Evolutionary conservation across 2,329 filamentous ascomycete genomes (phyloP).

Genomic region (Harringtonia aguacate): DNA sequence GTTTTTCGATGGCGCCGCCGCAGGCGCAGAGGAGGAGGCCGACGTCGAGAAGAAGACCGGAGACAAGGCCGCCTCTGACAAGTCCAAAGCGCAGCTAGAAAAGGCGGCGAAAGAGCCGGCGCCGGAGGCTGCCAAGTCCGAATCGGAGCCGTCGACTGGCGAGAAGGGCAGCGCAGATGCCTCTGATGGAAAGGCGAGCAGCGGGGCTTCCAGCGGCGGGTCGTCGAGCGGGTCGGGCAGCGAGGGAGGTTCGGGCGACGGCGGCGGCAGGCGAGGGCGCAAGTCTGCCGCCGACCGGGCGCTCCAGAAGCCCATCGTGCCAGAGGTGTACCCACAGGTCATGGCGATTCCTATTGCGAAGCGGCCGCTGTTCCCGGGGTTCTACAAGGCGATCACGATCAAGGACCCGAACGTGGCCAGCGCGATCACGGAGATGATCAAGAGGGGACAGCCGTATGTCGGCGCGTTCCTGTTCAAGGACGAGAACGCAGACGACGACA

Average conservation of each 20-base stretch:
- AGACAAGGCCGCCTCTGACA: slow-evolving; percentile 3
- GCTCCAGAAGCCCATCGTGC: slow-evolving; percentile 78
- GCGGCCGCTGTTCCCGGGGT: slow-evolving; percentile 88
- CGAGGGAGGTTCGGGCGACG: slow-evolving; percentile 40
- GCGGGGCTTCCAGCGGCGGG: slow-evolving; percentile 25
- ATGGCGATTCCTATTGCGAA: slow-evolving; percentile 95
- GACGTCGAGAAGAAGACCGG: slow-evolving; percentile 9
- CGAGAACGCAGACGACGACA: slow-evolving; percentile 84
- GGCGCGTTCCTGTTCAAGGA: slow-evolving; percentile 97
- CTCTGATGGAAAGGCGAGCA: slow-evolving; percentile 41
- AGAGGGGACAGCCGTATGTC: slow-evolving; percentile 92
- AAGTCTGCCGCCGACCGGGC: slow-evolving; percentile 59
- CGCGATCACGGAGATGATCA: slow-evolving; percentile 93
- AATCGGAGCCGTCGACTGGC: slow-evolving; percentile 26
- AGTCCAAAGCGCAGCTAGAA: slow-evolving; percentile 1
- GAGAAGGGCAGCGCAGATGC: slow-evolving; percentile 22
- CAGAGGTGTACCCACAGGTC: slow-evolving; percentile 93
- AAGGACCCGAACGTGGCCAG: slow-evolving; percentile 83
- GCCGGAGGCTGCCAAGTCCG: slow-evolving; percentile 17
- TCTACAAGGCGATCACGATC: slow-evolving; percentile 98
- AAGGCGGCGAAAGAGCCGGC: slow-evolving; percentile 7
- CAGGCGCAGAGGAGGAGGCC: slow-evolving; percentile 8
- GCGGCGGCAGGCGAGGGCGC: slow-evolving; percentile 60
- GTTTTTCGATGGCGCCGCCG: slow-evolving; percentile 10
- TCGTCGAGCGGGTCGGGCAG: slow-evolving; percentile 26